These are phyloP conservation scores for Thelonectria blattea DNA, from an alignment of 2,329 filamentous ascomycete species.

Conservation along the genomic window DNA sequence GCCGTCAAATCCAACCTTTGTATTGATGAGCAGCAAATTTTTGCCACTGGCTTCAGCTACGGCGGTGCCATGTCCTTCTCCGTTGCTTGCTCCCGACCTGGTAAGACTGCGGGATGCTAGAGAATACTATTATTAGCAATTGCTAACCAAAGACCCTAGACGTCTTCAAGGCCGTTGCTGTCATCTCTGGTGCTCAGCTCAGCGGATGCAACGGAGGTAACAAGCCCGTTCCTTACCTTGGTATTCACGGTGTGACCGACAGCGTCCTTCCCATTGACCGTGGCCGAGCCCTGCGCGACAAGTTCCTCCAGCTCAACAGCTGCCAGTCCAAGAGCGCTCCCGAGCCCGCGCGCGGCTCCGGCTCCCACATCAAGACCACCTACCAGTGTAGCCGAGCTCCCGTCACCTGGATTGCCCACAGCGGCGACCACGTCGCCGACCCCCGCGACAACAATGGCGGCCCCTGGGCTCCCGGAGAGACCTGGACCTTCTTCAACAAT, in stretches of 20 bases:
- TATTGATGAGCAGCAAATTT: conserved; percentile 48
- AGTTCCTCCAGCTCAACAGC: conserved; percentile 46
- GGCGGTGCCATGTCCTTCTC: conserved; percentile 51
- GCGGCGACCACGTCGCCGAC: conserved; percentile 35
- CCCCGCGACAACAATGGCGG: conserved; percentile 26
- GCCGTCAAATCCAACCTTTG: conserved; percentile 49
- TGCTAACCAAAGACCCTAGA: not conserved
- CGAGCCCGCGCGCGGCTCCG: conserved; percentile 29
- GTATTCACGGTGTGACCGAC: conserved; percentile 48
- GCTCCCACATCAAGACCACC: conserved; percentile 34
- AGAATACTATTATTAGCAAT: conserved; percentile 2
- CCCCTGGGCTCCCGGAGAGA: conserved; percentile 30
- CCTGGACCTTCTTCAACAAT: conserved; percentile 35
- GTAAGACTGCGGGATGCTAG: conserved; percentile 9
- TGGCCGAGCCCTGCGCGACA: conserved; percentile 46
- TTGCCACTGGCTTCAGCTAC: conserved; percentile 53
- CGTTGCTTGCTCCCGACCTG: conserved; percentile 49
- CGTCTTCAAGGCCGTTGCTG: conserved; percentile 47
- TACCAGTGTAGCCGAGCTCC: conserved; percentile 39
- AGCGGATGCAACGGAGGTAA: conserved; percentile 47
- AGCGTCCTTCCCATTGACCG: conserved; percentile 43
- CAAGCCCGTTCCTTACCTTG: conserved; percentile 47
- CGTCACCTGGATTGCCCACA: conserved; percentile 40
- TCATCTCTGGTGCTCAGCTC: conserved; percentile 42
- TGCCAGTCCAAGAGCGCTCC: conserved; percentile 39